A percentile compares a stretch with the other conserved stretches of the same genome.
These are phyloP conservation scores for Calocybe indica DNA, from an alignment of 768 basidiomycete species.

Conservation along the genomic window DNA sequence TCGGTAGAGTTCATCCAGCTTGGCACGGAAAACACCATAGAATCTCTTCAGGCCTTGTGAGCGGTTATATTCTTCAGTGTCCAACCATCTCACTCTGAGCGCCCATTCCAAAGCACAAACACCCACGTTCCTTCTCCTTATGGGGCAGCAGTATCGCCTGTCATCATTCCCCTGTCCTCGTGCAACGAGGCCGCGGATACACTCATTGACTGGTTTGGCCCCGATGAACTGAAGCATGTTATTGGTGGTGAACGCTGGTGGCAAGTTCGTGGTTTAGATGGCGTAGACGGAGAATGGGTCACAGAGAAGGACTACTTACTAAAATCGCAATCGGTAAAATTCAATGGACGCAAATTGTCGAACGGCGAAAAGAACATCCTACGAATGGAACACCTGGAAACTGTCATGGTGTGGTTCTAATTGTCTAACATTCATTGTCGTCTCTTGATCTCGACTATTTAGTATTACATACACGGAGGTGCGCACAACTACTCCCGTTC, in stretches of 20 bases:
- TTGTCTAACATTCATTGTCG: background rate
- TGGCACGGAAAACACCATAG: conserved; percentile 60
- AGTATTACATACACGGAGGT: conserved; percentile 69
- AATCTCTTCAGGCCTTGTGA: conserved; percentile 65
- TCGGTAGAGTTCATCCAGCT: conserved; percentile 53
- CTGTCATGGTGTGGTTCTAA: conserved; percentile 40
- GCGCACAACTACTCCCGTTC: background rate
- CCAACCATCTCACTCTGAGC: background rate
- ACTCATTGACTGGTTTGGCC: conserved; percentile 68
- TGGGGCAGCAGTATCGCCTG: conserved; percentile 55
- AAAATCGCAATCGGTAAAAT: conserved; percentile 11
- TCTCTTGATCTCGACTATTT: conserved; percentile 10
- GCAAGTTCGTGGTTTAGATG: conserved; percentile 71
- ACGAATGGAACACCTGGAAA: conserved; percentile 49
- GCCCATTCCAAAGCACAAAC: conserved; percentile 40
- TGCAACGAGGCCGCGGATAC: conserved; percentile 61
- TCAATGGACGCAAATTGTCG: conserved; percentile 24
- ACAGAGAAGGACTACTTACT: conserved; percentile 43
- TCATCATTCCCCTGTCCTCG: conserved; percentile 47
- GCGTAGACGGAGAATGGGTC: conserved; percentile 62
- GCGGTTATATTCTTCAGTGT: conserved; percentile 11
- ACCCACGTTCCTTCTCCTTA: conserved; percentile 65
- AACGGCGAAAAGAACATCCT: conserved; percentile 33
- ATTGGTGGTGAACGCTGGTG: conserved; percentile 81
- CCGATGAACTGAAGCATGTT: conserved; percentile 58